Evolutionary conservation across 495 filamentous ascomycete species (phyloP).

Genomic region (Corynascus novoguineensis): DNA sequence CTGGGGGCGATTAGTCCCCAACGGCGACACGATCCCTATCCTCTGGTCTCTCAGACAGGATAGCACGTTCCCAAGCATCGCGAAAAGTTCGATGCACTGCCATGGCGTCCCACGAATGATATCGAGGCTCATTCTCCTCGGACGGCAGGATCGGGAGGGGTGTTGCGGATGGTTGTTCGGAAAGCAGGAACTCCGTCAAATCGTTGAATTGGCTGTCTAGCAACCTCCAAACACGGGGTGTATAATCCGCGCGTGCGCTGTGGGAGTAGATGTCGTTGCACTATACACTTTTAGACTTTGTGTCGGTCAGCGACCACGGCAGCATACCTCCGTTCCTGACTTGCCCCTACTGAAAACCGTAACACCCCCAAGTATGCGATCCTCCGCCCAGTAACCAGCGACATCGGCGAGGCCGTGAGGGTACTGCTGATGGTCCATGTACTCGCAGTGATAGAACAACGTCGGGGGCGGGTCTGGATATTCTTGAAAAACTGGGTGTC

Average conservation of each 20-base stretch:
- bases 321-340: slow-evolving; percentile 4
- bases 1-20: too few relatives aligned
- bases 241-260: background rate
- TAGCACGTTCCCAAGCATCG: slow-evolving; percentile 10
- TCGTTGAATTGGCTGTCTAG: background rate
- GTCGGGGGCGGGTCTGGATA: background rate
- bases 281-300: background rate
- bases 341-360: background rate
- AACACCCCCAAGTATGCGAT: slow-evolving; percentile 8
- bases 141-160: slow-evolving; percentile 5
- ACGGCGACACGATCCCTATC: too few relatives aligned
- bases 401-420: slow-evolving; percentile 6
- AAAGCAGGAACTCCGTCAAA: background rate
- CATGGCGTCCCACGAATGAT: slow-evolving; percentile 10
- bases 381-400: slow-evolving; percentile 12
- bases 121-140: background rate
- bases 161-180: background rate
- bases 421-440: slow-evolving; percentile 8
- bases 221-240: slow-evolving; percentile 7
- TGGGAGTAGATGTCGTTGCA: slow-evolving; percentile 10
- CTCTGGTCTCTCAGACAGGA: background rate
- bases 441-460: slow-evolving; percentile 1
- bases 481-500: background rate
- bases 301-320: too few relatives aligned
- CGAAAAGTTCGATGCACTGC: slow-evolving; percentile 6